Percentiles rank a stretch among this genome's conserved stretches.
These are phyloP conservation scores for Ambrosiella xylebori DNA, from an alignment of 2,329 filamentous ascomycete genomes.

Conservation along the genomic window DNA sequence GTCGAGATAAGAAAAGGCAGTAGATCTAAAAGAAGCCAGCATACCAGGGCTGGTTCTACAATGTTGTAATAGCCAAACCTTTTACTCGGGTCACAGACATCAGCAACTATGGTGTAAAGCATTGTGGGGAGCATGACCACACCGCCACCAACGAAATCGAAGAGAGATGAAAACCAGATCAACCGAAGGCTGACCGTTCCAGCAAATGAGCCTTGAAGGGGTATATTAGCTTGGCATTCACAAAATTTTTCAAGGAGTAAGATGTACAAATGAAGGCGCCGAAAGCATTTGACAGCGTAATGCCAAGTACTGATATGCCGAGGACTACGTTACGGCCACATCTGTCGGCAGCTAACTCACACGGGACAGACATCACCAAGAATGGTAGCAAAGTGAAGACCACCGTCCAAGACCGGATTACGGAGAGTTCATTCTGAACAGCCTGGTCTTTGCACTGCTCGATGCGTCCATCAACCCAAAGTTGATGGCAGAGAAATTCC, in stretches of 20 bases:
- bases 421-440: conserved; percentile 15
- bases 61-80: conserved; percentile 5
- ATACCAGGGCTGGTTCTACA: no score
- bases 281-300: conserved; percentile 7
- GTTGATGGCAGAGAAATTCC: conserved; percentile 10
- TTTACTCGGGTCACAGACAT: conserved; percentile 9
- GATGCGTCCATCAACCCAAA: neutral
- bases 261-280: conserved; percentile 10
- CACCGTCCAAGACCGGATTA: conserved; percentile 14
- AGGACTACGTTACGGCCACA: conserved; percentile 14
- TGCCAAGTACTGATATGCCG: conserved; percentile 13
- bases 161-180: conserved; percentile 13
- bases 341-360: conserved; percentile 14
- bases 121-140: conserved; percentile 14
- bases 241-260: neutral
- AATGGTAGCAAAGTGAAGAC: conserved; percentile 14
- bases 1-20: conserved; percentile 14
- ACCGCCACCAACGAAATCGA: conserved; percentile 15
- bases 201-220: conserved; percentile 10
- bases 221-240: neutral
- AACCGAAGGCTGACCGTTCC: conserved; percentile 13
- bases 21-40: conserved; percentile 10
- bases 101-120: conserved; percentile 15
- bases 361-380: conserved; percentile 14
- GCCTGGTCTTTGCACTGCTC: conserved; percentile 14